Evolutionary conservation across 306 rosid species (phyloP).

Genomic region (Prinsepia uniflora): DNA sequence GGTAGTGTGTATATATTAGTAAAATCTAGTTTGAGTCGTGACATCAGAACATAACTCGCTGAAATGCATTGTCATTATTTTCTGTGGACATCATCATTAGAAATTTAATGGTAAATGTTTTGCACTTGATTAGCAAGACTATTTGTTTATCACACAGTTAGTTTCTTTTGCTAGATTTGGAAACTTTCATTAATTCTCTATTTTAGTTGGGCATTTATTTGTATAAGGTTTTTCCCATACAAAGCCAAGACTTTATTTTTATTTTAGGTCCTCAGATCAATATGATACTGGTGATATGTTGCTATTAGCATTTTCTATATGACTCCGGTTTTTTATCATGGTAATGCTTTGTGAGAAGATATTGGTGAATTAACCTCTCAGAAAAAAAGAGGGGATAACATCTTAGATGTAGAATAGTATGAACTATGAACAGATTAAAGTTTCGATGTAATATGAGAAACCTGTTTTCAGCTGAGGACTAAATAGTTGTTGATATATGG

Average conservation of each 20-base stretch:
- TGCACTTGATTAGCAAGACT: neutral
- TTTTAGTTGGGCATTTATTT: neutral
- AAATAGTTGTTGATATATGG: conserved; percentile 27
- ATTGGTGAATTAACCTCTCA: neutral
- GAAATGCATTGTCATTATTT: neutral
- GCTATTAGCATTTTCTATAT: neutral
- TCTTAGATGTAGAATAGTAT: neutral
- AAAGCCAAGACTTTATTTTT: neutral
- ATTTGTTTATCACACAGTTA: neutral
- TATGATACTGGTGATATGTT: neutral
- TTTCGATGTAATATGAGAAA: neutral
- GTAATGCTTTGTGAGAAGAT: neutral
- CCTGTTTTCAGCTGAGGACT: conserved; percentile 16
- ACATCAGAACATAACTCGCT: neutral
- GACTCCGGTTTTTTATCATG: neutral
- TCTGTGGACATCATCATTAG: neutral
- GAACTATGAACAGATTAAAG: neutral
- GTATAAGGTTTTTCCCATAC: neutral
- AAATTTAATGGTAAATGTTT: neutral
- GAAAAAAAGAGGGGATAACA: neutral
- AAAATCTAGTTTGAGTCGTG: neutral
- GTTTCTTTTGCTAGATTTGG: neutral
- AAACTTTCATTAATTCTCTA: neutral
- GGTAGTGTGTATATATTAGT: neutral
- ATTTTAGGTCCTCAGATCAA: neutral